Evolutionary conservation across 2,329 filamentous ascomycete species (phyloP), one percentile per base, ranked within the genome.

Genomic region (Botrytis deweyae): DNA sequence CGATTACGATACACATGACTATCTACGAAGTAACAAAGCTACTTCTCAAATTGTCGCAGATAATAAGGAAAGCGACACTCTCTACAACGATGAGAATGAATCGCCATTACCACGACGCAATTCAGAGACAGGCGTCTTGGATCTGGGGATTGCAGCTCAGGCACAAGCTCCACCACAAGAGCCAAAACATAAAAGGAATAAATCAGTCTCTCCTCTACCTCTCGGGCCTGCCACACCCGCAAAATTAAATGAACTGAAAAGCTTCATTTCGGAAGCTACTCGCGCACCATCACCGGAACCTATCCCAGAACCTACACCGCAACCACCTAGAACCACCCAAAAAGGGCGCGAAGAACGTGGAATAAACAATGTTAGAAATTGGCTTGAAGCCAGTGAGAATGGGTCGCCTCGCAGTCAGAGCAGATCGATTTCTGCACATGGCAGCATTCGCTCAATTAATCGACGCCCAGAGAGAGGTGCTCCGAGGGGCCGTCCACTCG

Each of bases 1-100:
- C 73, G 84, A 84, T 55, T 82, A 85, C 6, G 83, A 82, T 20
- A 74, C 75, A 33, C 55, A 70, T 25, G 72, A 70, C 18, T n/a
- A 73, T 69, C 46, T 72, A 46, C 71, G 71, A 40, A 72, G 71
- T 33, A 59, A 36, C 33, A 68, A 69, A 69, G 44, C 22, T 25
- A 38, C 52, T 58, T 59, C 64, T 25, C 40, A n/a, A n/a, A 49
- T 72, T 22, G 38, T 29, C n/a, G 61, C 36, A 52, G 73, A 74
- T 33, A 61, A 69, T 25, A 46, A 68, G n/a, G 75, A 71, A 44
- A 62, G 70, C n/a, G 76, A 73, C 33, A 75, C 76, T 42, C 72
- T 63, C 22, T 73, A 66, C 33, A 69, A 76, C 29, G 71, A 76
- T 29, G 77, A 78, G 22, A 75, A 74, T 25, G 70, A 67, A 29